A percentile compares a stretch with the other conserved stretches of the same genome.
phyloP scores from a whole-genome alignment of 768 basidiomycete genomes.

The Austroboletus festivus region DNA sequence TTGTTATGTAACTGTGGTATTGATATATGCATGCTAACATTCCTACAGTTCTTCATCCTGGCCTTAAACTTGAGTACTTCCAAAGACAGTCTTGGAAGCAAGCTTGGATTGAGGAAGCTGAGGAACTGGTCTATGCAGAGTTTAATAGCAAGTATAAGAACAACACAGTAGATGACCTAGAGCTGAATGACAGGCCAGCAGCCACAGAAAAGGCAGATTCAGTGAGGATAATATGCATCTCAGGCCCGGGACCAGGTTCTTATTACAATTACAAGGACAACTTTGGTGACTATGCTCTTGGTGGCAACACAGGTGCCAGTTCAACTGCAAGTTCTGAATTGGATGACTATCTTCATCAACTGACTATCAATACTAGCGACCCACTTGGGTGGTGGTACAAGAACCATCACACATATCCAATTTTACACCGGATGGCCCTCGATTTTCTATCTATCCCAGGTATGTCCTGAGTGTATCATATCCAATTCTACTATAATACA shows the following conservation, averaged over 20 bases:
- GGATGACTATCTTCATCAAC: not conserved
- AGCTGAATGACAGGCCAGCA: not conserved
- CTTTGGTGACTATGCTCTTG: not conserved
- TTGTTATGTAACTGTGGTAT: too few species aligned
- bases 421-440: slow-evolving; percentile 16
- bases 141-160: not conserved
- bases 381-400: slow-evolving; percentile 15
- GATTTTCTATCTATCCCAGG: slow-evolving; percentile 23
- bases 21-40: too few species aligned
- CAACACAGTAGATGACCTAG: not conserved
- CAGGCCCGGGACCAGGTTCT: too few species aligned
- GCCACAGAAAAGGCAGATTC: too few species aligned
- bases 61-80: not conserved
- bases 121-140: not conserved
- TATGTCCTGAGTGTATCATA: too few species aligned
- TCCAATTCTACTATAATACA: too few species aligned
- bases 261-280: too few species aligned
- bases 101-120: not conserved
- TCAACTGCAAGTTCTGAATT: not conserved
- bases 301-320: too few species aligned
- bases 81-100: not conserved
- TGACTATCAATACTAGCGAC: slow-evolving; percentile 2
- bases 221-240: too few species aligned
- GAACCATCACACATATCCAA: slow-evolving; percentile 9
- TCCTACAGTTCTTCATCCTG: not conserved